Evolutionary conservation across 306 rosid species (phyloP), one percentile per base, ranked within the genome.

Genomic region (Vigna unguiculata): DNA sequence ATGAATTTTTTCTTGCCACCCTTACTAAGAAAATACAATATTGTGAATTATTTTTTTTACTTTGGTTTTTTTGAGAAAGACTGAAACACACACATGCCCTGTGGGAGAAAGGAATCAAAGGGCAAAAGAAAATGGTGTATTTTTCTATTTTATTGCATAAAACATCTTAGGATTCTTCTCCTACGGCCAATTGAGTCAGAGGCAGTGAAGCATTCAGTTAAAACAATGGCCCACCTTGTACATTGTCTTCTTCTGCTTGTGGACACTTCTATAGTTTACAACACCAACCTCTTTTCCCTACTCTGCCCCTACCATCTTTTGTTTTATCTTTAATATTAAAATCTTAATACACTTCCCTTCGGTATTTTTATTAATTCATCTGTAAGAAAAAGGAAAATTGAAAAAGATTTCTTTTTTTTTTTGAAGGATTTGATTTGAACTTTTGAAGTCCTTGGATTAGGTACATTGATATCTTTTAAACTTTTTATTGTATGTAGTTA

Each of bases 151-250:
- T 76, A 41, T 70, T 82, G 66, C 43, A 51, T n/a, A 71, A 69
- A 71, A 58, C 80, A 84, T 80, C 80, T 54, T 84, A 77, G 82
- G 87, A 84, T 84, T 84, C 87, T 77, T 84, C 77, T 76, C 69
- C 62, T 54, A 48, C 74, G 65, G 28, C 69, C 77, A 76, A 64
- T 20, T 8, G 69, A 80, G 74, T 17, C 64, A 73, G 77, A 79
- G 52, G 57, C 58, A 74, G 74, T 74, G 77, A 74, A 54, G 70
- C 81, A 78, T 78, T 83, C 55, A 51, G 58, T 69, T 69, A 59
- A 72, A 60, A 55, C 45, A 78, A 60, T 73, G 85, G 74, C 74
- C 80, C 85, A 80, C 74, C 45, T 71, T 58, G 10, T 77, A 65
- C 36, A 32, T 53, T 76, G 80, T 80, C 80, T 58, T 30, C 13